phyloP scores from a whole-genome alignment of 2,329 filamentous ascomycete genomes.

The Sporothrix euskadiensis region DNA sequence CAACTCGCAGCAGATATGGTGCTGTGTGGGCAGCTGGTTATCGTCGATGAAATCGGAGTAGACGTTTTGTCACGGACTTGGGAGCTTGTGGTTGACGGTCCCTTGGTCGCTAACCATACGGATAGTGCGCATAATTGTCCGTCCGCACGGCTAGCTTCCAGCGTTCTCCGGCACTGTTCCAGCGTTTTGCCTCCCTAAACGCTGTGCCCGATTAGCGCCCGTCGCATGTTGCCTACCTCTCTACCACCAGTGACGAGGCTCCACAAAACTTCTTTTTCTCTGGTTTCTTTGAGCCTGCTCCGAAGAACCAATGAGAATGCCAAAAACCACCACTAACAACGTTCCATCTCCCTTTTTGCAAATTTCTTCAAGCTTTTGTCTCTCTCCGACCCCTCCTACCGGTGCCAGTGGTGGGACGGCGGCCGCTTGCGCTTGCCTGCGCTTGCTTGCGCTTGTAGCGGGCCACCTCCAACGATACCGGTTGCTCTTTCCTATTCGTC shows the following conservation, averaged over 20 bases:
- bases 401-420: background rate
- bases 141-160: slow-evolving; percentile 8
- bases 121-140: slow-evolving; percentile 7
- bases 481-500: background rate
- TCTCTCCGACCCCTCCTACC: background rate
- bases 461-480: background rate
- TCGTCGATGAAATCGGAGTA: background rate
- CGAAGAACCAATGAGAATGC: background rate
- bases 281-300: background rate
- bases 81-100: background rate
- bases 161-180: background rate
- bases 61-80: background rate
- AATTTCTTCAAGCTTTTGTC: background rate
- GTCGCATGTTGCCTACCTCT: background rate
- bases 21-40: too few species aligned
- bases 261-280: background rate
- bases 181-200: background rate
- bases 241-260: background rate
- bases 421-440: background rate
- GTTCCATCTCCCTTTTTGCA: slow-evolving; percentile 23
- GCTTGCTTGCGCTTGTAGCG: background rate
- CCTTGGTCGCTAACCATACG: background rate
- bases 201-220: background rate
- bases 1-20: background rate
- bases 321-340: slow-evolving; percentile 20